These are phyloP conservation scores for Setomelanomma holmii DNA, from an alignment of 2,329 filamentous ascomycete species.

Conservation along the genomic window DNA sequence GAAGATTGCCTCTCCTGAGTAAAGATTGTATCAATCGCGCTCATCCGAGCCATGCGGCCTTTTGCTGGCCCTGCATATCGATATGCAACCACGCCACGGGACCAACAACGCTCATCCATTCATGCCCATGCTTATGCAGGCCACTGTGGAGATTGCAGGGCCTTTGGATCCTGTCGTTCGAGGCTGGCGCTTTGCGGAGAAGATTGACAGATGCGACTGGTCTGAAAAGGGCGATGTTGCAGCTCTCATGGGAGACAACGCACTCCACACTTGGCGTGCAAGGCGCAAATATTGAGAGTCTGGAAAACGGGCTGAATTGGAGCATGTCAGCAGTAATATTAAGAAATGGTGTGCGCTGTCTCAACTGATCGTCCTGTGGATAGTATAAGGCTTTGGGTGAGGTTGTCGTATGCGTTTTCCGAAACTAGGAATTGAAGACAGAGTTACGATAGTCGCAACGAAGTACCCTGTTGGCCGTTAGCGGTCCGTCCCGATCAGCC, in stretches of 20 bases:
- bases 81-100: conserved; percentile 34
- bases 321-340: neutral
- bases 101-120: neutral
- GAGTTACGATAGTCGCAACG: neutral
- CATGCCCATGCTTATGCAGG: conserved; percentile 3
- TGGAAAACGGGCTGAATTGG: conserved; percentile 1
- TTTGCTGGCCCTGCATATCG: conserved; percentile 38
- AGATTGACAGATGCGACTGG: conserved; percentile 20
- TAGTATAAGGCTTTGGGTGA: too few relatives aligned
- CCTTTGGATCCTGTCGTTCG: conserved; percentile 17
- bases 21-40: conserved; percentile 27
- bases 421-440: too few relatives aligned
- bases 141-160: conserved; percentile 20
- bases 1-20: conserved; percentile 4
- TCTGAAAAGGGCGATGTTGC: conserved; percentile 17
- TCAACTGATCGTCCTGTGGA: too few relatives aligned
- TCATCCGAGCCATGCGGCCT: conserved; percentile 19
- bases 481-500: conserved; percentile 25
- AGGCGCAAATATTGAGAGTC: conserved; percentile 13
- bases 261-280: conserved; percentile 39
- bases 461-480: conserved; percentile 15
- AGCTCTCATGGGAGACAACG: conserved; percentile 34
- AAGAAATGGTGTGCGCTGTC: neutral
- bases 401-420: too few relatives aligned
- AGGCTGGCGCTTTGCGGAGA: conserved; percentile 26